A percentile compares a stretch with the other conserved stretches of the same genome.
Conservation (phyloP, 2,329 filamentous ascomycete genomes). For the Phaeomoniella chlamydospora region DNA sequence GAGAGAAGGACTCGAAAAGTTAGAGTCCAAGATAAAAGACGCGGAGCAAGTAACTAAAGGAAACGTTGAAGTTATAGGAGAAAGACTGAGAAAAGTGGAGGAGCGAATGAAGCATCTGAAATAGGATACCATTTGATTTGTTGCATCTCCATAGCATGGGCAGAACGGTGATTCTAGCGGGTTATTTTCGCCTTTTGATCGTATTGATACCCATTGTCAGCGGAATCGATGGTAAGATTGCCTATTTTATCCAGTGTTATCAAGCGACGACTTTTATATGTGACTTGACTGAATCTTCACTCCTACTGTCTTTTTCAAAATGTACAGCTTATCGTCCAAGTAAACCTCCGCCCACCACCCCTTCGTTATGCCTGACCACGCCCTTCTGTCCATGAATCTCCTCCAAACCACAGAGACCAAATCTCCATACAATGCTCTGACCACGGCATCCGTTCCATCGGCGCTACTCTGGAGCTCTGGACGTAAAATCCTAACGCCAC, state of each 20-base stretch:
- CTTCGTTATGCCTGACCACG: conserved; percentile 17
- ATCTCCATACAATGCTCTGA: conserved; percentile 13
- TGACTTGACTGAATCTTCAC: no score
- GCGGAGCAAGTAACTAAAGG: conserved; percentile 56
- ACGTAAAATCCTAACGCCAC: conserved; percentile 31
- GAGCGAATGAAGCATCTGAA: conserved; percentile 50
- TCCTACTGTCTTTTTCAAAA: conserved; percentile 24
- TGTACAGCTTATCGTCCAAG: conserved; percentile 38
- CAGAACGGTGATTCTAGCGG: no score
- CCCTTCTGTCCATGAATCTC: conserved; percentile 12
- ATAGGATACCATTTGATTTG: no score
- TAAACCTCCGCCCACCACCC: conserved; percentile 42
- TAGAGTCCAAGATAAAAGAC: conserved; percentile 60
- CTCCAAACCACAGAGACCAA: conserved; percentile 15
- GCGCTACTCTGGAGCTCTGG: conserved; percentile 20
- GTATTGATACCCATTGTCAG: no score
- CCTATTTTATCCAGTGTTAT: no score
- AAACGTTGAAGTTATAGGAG: conserved; percentile 75
- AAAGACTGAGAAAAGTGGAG: conserved; percentile 81
- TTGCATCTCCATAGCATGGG: no score
- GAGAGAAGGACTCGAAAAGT: conserved; percentile 63
- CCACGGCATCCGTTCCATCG: conserved; percentile 4
- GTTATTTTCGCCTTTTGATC: no score
- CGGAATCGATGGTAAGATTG: no score
- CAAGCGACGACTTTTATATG: no score